Conservation (phyloP, 148 eudicot species). For the Rhododendron molle region DNA sequence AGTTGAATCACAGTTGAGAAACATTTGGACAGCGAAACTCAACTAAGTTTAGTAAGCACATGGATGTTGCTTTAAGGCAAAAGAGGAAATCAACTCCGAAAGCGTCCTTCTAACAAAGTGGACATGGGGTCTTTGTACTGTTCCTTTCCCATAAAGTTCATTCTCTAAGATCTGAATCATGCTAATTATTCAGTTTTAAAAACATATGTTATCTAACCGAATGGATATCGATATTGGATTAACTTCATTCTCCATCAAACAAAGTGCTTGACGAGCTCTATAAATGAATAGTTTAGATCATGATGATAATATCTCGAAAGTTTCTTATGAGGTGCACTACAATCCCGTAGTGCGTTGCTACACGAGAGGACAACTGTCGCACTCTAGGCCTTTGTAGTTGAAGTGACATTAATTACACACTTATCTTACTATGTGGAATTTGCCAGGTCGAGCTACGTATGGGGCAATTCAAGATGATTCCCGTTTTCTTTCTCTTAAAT, state of each 20-base stretch:
- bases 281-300: too few relatives aligned
- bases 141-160: background rate
- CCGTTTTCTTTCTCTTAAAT: too few relatives aligned
- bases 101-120: background rate
- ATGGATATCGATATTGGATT: too few relatives aligned
- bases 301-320: background rate
- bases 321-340: background rate
- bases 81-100: background rate
- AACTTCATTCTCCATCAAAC: background rate
- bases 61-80: background rate
- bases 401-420: too few relatives aligned
- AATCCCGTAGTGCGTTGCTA: too few relatives aligned
- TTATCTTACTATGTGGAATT: too few relatives aligned
- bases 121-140: background rate
- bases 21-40: background rate
- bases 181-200: background rate
- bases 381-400: too few relatives aligned
- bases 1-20: background rate
- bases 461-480: too few relatives aligned
- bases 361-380: too few relatives aligned
- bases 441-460: too few relatives aligned
- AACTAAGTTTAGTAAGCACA: background rate
- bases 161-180: background rate
- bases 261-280: too few relatives aligned
- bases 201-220: too few relatives aligned